These are phyloP conservation scores for Globisporangium cederbergense DNA, from an alignment of 352 stramenopile genomes.

Conservation along the genomic window DNA sequence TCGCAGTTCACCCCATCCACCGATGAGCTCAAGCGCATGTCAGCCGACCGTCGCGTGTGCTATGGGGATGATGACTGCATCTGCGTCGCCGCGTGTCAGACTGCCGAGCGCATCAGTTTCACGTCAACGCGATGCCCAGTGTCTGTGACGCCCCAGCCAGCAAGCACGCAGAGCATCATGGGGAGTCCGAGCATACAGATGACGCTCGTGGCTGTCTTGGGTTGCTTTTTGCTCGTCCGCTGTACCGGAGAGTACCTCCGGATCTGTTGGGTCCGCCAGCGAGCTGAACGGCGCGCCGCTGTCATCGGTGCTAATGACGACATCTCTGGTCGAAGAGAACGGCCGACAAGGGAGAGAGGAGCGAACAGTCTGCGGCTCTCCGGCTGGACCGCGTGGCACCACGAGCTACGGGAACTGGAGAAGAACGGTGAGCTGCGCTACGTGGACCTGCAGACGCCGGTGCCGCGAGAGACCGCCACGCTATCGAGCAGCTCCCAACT, in stretches of 20 bases:
- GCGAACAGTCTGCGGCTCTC: slow-evolving; percentile 7
- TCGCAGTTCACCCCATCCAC: not conserved
- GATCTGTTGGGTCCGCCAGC: not conserved
- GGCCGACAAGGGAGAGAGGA: too few relatives aligned
- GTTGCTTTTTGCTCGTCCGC: slow-evolving; percentile 5
- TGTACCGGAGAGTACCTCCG: slow-evolving; percentile 11
- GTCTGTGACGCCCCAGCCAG: not conserved
- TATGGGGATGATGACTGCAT: slow-evolving; percentile 15
- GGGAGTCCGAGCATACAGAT: not conserved
- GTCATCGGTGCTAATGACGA: not conserved
- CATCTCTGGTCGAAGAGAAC: not conserved
- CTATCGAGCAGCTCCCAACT: not conserved
- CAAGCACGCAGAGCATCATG: not conserved
- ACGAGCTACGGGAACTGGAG: slow-evolving; percentile 15
- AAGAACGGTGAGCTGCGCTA: slow-evolving; percentile 10
- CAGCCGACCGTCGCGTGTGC: slow-evolving; percentile 10
- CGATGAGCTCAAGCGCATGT: slow-evolving; percentile 8
- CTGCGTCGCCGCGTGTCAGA: slow-evolving; percentile 17
- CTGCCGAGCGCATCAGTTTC: slow-evolving; percentile 5
- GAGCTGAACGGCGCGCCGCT: not conserved
- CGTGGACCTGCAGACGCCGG: slow-evolving; percentile 7
- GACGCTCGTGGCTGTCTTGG: not conserved
- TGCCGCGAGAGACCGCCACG: not conserved
- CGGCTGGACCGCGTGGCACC: slow-evolving; percentile 16
- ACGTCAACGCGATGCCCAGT: slow-evolving; percentile 8